Evolutionary conservation across 345 rosid genomes (phyloP), one percentile per base, ranked within the genome.

Genomic region (Sonneratia alba): DNA sequence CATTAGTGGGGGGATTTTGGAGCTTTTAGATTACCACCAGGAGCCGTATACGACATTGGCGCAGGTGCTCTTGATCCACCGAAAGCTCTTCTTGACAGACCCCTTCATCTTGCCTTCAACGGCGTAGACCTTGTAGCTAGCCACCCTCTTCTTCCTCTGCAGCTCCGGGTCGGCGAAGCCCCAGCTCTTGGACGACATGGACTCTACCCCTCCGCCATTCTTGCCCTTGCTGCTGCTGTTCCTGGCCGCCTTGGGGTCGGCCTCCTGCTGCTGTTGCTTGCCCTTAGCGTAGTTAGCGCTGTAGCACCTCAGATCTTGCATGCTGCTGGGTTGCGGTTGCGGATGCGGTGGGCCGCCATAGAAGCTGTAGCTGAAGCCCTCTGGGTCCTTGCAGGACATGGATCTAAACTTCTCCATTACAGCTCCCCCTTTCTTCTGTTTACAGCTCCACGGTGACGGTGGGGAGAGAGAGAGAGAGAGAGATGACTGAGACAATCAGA

Each of bases 51-150:
- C 84, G 55, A 82, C 88, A 71, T 89, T 91, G 36, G 80, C 77
- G 77, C 79, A 89, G 32, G 94, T 81, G 70, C 81, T 83, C 80
- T 92, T 95, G 87, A 95, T 83, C 99, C 97, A 92, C 78, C 87
- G 86, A 49, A 92, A 83, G 80, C 97, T 89, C 76, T 92, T 95
- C 82, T 86, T 85, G 8, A 95, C 59, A 73, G 97, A 89, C 36
- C 93, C 97, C 63, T 90, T 95, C 92, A 92, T 85, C 79, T 90
- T 95, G 27, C 93, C 96, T 76, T 95, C 96, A 61, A 91, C 89
- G 10, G 92, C 68, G 73, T 95, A 92, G 21, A 80, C 92, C 64
- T 89, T 92, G 79, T 95, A 92, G 68, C 92, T 74, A 22, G 93
- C 97, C 61, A 95, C 97, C 85, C 97, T 86, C 75, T 81, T 90